Evolutionary conservation across 768 basidiomycete species (phyloP).

Genomic region (Xerocomellus dryophilus): DNA sequence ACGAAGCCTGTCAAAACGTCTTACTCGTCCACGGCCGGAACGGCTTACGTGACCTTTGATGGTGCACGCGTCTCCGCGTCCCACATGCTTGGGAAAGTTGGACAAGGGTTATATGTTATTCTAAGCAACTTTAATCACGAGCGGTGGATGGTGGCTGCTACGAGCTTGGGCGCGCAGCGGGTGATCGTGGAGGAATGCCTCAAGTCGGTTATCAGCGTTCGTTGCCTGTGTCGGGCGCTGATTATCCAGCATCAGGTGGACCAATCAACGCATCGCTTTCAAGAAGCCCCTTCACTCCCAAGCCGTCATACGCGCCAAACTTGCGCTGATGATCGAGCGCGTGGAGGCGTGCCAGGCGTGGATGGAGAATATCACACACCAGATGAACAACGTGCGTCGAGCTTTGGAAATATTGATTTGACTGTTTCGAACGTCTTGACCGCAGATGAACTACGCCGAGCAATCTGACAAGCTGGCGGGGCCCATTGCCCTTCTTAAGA

Average conservation of each 20-base stretch:
- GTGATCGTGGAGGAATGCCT: slow-evolving; percentile 86
- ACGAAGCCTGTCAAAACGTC: slow-evolving; percentile 91
- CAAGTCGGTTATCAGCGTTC: slow-evolving; percentile 46
- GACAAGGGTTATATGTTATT: slow-evolving; percentile 79
- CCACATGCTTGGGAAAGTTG: slow-evolving; percentile 84
- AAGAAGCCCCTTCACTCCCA: slow-evolving; percentile 81
- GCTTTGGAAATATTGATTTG: neutral
- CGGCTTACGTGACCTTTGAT: slow-evolving; percentile 81
- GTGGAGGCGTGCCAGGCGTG: slow-evolving; percentile 84
- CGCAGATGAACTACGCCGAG: slow-evolving; percentile 81
- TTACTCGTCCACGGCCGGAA: slow-evolving; percentile 90
- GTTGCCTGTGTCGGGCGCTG: neutral
- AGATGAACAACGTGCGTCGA: slow-evolving; percentile 78
- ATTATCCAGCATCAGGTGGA: slow-evolving; percentile 58
- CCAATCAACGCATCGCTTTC: slow-evolving; percentile 84
- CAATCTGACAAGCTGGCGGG: slow-evolving; percentile 87
- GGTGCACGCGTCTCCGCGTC: slow-evolving; percentile 78
- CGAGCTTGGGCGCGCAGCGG: slow-evolving; percentile 72
- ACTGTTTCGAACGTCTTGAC: neutral
- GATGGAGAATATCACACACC: slow-evolving; percentile 86
- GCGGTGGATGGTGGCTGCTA: slow-evolving; percentile 80
- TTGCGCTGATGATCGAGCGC: slow-evolving; percentile 87
- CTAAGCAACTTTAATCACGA: slow-evolving; percentile 89
- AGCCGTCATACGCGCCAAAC: slow-evolving; percentile 84
- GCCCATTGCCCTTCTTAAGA: slow-evolving; percentile 83